Evolutionary conservation across 1,284 basidiomycete species (phyloP).

Genomic region (Jaminaea rosea): DNA sequence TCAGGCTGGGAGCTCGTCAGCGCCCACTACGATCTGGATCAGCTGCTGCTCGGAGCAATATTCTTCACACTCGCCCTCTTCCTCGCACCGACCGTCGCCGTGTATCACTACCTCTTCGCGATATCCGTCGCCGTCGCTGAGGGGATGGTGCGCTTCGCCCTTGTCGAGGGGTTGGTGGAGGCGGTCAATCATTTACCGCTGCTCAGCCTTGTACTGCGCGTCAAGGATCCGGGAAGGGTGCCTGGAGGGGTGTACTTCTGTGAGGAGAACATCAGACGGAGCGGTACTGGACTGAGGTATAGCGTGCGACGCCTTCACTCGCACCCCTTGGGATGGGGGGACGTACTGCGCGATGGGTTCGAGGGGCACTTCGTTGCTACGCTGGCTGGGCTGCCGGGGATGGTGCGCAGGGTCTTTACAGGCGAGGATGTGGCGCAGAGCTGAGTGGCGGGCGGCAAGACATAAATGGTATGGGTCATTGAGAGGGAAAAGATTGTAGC

Average conservation of each 20-base stretch:
- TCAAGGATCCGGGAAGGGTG: slow-evolving; percentile 73
- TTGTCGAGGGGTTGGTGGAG: slow-evolving; percentile 52
- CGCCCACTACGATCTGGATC: slow-evolving; percentile 86
- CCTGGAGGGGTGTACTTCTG: slow-evolving; percentile 63
- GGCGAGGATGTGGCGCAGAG: too few relatives aligned
- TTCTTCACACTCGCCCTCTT: slow-evolving; percentile 86
- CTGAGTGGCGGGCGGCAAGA: too few relatives aligned
- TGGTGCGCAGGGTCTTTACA: too few relatives aligned
- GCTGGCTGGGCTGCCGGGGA: too few relatives aligned
- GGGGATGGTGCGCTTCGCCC: slow-evolving; percentile 52
- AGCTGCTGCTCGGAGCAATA: slow-evolving; percentile 85
- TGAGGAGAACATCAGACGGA: too few relatives aligned
- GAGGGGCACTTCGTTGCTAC: too few relatives aligned
- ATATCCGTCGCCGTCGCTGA: slow-evolving; percentile 50
- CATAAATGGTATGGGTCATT: too few relatives aligned
- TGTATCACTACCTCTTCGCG: slow-evolving; percentile 75
- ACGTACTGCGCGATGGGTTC: too few relatives aligned
- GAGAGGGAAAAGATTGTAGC: too few relatives aligned
- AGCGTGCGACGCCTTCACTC: too few relatives aligned
- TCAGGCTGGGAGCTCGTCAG: slow-evolving; percentile 73
- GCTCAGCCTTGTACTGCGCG: slow-evolving; percentile 73
- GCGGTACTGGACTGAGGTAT: too few relatives aligned
- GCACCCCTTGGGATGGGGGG: too few relatives aligned
- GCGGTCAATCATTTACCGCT: slow-evolving; percentile 80
- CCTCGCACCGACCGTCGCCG: slow-evolving; percentile 77